Evolutionary conservation across 768 basidiomycete genomes (phyloP), one percentile per base, ranked within the genome.

Genomic region (Mycena albidolilacea): DNA sequence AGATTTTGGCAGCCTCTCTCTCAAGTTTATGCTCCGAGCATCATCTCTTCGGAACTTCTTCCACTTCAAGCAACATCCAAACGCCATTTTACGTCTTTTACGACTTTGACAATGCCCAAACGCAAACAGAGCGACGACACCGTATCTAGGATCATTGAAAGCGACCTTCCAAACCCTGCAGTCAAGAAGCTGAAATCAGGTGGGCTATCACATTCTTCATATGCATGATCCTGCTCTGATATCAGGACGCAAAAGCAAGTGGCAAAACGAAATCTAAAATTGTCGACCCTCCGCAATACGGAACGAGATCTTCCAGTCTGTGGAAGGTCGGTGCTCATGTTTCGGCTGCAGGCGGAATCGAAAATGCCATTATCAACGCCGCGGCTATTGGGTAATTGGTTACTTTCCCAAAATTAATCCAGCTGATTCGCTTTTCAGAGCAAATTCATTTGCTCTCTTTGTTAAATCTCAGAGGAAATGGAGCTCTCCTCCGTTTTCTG

Each of bases 271-370:
- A 64, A 41, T 46, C 69, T 37, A 71, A 71, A 61, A 12, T 44
- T 35, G 38, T 52, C 41, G 41, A 59, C 12, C 66, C 66, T 14
- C 41, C 57, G 9, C 48, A 60, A 41, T 52, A 67, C 30, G 70
- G 39, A 4, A 72, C 78, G n/a, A 81, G 85, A 58, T 35, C 69
- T 23, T 70, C 78, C 0, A 87, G 84, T 55, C 76, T 78, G 0
- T 93, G 92, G 91, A 92, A 93, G 78, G 85, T 96, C 14, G 95
- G 95, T 2, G 94, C 95, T 5, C 95, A 97, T 77, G 93, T 96
- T 30, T 95, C 94, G 15, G 88, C 93, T 10, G 90, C 91, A 0
- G 95, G 94, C 3, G 95, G 95, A 1, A 89, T 95, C 0, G 93
- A 94, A 78, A 93, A 94, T 67, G 82, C 93, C 0, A 81, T 95